Evolutionary conservation across 768 basidiomycete genomes (phyloP).

Genomic region (Russula ochroleuca): DNA sequence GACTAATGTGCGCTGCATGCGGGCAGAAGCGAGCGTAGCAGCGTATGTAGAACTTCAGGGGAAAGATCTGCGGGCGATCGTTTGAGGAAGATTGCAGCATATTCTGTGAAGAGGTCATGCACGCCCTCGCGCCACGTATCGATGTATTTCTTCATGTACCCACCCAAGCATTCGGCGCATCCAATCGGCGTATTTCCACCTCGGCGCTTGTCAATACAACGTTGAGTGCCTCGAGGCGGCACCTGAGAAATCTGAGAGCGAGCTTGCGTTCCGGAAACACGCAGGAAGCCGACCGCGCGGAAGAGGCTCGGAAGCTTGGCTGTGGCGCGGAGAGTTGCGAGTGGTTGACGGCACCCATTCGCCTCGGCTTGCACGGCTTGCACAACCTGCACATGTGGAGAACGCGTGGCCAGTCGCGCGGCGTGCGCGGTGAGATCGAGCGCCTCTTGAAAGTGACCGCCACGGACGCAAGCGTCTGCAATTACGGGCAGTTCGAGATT

Average conservation of each 20-base stretch:
- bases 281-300: conserved; percentile 84
- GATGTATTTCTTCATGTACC: too few relatives aligned
- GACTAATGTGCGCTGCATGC: conserved; percentile 64
- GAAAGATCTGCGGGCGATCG: conserved; percentile 39
- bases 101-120: too few relatives aligned
- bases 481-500: conserved; percentile 86
- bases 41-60: conserved; percentile 32
- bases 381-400: conserved; percentile 47
- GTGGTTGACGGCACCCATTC: conserved; percentile 65
- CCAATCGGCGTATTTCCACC: conserved; percentile 37
- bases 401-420: conserved; percentile 39
- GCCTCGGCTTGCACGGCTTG: conserved; percentile 65
- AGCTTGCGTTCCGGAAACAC: conserved; percentile 68
- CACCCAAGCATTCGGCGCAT: conserved; percentile 32
- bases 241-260: conserved; percentile 79
- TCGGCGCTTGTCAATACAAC: conserved; percentile 52
- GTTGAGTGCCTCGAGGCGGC: conserved; percentile 61
- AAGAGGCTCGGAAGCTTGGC: conserved; percentile 85
- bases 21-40: conserved; percentile 54
- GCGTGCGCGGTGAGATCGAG: conserved; percentile 80
- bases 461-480: conserved; percentile 89
- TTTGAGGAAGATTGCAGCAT: conserved; percentile 66
- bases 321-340: conserved; percentile 75
- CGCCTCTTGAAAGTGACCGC: conserved; percentile 89
- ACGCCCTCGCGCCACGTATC: too few relatives aligned